phyloP scores from a whole-genome alignment of 768 basidiomycete species.

The Suillus alpinus region DNA sequence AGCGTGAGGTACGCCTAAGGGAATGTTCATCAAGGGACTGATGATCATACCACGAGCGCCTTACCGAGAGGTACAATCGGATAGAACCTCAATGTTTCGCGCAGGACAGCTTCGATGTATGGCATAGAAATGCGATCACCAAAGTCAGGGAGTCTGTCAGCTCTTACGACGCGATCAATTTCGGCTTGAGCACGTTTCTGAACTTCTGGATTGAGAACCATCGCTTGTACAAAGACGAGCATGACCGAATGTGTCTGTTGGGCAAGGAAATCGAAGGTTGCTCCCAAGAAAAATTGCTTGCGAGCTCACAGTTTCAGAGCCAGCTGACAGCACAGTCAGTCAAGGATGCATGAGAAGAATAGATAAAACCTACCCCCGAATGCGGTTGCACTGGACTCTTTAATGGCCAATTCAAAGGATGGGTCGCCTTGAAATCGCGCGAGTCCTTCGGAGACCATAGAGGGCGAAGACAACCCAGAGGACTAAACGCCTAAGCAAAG shows the following conservation, averaged over 20 bases:
- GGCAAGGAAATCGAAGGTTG: not conserved
- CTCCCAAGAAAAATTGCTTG: not conserved
- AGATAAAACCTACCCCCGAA: conserved; percentile 7
- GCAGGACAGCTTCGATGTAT: conserved; percentile 14
- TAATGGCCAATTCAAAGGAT: conserved; percentile 3
- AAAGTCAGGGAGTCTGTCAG: conserved; percentile 10
- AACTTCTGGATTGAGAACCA: conserved; percentile 14
- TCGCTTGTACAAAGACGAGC: conserved; percentile 12
- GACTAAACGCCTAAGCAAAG: conserved; percentile 17
- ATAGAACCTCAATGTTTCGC: conserved; percentile 28
- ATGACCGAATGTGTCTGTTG: conserved; percentile 10
- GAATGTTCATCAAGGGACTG: not conserved
- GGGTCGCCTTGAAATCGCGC: not conserved
- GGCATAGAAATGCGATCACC: conserved; percentile 11
- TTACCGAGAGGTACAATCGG: conserved; percentile 24
- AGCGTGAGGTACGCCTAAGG: conserved; percentile 6
- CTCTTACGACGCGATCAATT: conserved; percentile 10
- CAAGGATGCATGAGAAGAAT: not conserved
- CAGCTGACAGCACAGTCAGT: not conserved
- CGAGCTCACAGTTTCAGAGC: conserved; percentile 6
- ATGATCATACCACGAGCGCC: not conserved
- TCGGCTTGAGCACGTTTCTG: conserved; percentile 13
- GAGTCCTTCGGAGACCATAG: conserved; percentile 31
- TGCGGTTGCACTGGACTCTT: conserved; percentile 10
- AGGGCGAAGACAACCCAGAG: conserved; percentile 29